A percentile compares a stretch with the other conserved stretches of the same genome.
These are phyloP conservation scores for Prinsepia uniflora DNA, from an alignment of 306 rosid genomes.

Conservation along the genomic window DNA sequence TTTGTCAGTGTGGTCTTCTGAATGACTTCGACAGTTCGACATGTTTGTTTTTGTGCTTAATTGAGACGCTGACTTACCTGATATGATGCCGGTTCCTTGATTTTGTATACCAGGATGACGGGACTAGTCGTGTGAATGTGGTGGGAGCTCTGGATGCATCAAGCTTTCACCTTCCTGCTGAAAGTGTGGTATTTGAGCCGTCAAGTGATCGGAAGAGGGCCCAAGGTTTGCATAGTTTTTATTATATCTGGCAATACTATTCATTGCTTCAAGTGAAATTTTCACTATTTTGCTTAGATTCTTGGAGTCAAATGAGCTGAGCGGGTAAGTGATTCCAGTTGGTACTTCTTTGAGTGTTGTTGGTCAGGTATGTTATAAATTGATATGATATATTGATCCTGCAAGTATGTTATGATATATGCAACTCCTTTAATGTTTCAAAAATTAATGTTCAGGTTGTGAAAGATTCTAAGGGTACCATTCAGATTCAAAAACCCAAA, in stretches of 20 bases:
- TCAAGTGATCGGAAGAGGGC: constrained; percentile 78
- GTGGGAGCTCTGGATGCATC: constrained; percentile 85
- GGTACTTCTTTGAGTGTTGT: constrained; percentile 93
- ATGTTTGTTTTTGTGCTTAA: too few species aligned
- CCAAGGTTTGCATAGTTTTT: constrained; percentile 51
- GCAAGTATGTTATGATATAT: neutral
- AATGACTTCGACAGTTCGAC: too few species aligned
- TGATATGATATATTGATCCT: neutral
- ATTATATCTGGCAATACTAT: neutral
- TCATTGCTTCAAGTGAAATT: constrained; percentile 8
- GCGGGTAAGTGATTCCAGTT: constrained; percentile 76
- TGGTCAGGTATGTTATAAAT: constrained; percentile 69
- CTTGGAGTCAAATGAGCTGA: constrained; percentile 91
- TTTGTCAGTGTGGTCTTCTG: neutral
- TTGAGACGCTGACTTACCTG: too few species aligned
- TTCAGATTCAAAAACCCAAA: constrained; percentile 75
- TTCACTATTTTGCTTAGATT: constrained; percentile 46
- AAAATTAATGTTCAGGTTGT: constrained; percentile 55
- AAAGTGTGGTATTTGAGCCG: constrained; percentile 78
- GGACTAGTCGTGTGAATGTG: constrained; percentile 65
- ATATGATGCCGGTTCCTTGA: neutral
- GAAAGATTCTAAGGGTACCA: constrained; percentile 68
- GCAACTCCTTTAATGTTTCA: constrained; percentile 8
- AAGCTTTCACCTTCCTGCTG: constrained; percentile 68
- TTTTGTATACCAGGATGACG: constrained; percentile 63